Conservation (phyloP, 768 basidiomycete species). For the Lactarius vividus region DNA sequence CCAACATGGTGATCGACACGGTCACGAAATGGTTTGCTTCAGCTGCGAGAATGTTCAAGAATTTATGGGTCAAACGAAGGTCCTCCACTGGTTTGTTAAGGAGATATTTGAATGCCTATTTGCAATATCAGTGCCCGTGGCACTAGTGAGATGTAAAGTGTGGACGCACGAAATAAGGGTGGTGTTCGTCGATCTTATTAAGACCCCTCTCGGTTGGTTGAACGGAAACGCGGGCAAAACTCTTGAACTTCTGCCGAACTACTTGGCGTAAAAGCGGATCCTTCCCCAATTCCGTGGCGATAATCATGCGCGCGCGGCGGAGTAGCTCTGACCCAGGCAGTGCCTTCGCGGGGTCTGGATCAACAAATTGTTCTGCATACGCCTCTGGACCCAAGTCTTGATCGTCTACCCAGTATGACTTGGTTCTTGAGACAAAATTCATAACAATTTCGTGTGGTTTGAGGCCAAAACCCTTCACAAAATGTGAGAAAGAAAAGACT, state of each 20-base stretch:
- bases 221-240: constrained; percentile 72
- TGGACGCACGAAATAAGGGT: constrained; percentile 63
- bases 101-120: constrained; percentile 93
- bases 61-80: constrained; percentile 73
- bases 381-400: constrained; percentile 74
- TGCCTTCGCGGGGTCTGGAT: constrained; percentile 58
- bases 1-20: constrained; percentile 64
- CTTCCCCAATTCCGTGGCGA: constrained; percentile 88
- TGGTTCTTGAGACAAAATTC: constrained; percentile 65
- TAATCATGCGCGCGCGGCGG: constrained; percentile 72
- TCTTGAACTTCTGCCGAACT: constrained; percentile 72
- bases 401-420: constrained; percentile 73
- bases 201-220: constrained; percentile 86
- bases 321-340: constrained; percentile 66
- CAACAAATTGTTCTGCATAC: constrained; percentile 84
- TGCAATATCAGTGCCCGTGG: constrained; percentile 12
- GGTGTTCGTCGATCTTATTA: constrained; percentile 69
- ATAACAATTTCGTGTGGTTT: constrained; percentile 78
- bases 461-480: constrained; percentile 75
- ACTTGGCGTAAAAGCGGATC: constrained; percentile 84
- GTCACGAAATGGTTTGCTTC: constrained; percentile 87
- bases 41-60: constrained; percentile 86
- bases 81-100: constrained; percentile 68
- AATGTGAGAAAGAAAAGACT: constrained; percentile 4
- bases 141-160: neutral